Conservation (phyloP, 2,329 filamentous ascomycete genomes). For the Pseudogymnoascus sp. region DNA sequence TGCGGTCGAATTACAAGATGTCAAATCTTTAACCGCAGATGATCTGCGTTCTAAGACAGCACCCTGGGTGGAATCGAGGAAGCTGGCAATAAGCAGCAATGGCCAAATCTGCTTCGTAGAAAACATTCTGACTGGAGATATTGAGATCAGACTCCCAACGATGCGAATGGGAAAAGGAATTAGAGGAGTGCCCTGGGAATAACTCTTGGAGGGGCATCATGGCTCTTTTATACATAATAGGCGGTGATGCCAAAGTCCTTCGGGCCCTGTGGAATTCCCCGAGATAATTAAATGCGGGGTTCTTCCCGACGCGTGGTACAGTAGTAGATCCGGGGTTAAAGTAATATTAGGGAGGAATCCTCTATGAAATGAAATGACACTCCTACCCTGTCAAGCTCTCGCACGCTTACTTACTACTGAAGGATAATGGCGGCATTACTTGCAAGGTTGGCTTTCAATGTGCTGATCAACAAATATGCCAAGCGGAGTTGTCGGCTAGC, state of each 20-base stretch:
- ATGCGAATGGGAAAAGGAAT: background rate
- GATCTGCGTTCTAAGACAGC: background rate
- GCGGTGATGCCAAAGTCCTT: background rate
- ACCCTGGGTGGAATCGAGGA: background rate
- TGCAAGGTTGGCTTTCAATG: background rate
- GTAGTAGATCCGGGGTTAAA: background rate
- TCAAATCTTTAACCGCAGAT: background rate
- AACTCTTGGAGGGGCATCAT: background rate
- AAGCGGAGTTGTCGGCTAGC: background rate
- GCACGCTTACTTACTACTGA: background rate
- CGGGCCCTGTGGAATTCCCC: background rate
- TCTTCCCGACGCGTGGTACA: background rate
- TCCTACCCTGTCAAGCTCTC: background rate
- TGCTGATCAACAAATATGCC: background rate
- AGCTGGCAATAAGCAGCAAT: background rate
- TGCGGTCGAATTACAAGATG: background rate
- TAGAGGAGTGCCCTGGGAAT: background rate
- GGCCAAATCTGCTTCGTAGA: background rate
- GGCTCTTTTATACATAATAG: background rate
- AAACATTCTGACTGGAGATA: background rate
- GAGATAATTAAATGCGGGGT: conserved; percentile 1
- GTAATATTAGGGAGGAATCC: background rate
- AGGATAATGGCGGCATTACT: background rate
- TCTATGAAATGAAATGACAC: background rate
- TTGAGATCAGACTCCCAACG: background rate